A percentile compares a stretch with the other conserved stretches of the same genome.
These are phyloP conservation scores for Ustilago curta DNA, from an alignment of 1,284 basidiomycete genomes.

Conservation along the genomic window DNA sequence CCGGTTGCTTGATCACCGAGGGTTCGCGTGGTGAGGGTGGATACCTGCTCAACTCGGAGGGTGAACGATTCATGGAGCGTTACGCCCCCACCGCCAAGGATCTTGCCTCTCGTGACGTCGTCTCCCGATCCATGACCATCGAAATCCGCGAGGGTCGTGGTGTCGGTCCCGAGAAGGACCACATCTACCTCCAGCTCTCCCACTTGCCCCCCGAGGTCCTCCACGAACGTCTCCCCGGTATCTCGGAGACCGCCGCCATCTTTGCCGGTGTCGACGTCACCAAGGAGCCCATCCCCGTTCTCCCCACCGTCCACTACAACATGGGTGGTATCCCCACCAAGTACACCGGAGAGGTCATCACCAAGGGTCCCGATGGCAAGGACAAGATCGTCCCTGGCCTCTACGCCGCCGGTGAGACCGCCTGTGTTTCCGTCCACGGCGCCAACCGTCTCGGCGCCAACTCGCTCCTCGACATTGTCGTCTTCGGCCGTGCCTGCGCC, in stretches of 20 bases:
- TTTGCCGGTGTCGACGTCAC: conserved; percentile 99
- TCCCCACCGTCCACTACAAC: conserved; percentile 69
- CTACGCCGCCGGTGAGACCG: conserved; percentile 98
- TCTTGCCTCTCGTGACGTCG: conserved; percentile 98
- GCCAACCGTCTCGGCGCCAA: conserved; percentile 99
- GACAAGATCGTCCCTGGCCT: conserved; percentile 96
- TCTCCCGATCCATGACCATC: conserved; percentile 98
- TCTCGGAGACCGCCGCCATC: conserved; percentile 99
- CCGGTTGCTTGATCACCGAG: conserved; percentile 98
- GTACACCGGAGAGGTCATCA: conserved; percentile 97
- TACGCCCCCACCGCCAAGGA: conserved; percentile 98
- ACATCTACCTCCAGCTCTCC: conserved; percentile 95
- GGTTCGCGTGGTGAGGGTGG: conserved; percentile 99
- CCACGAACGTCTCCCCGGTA: conserved; percentile 97
- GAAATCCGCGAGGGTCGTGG: conserved; percentile 99
- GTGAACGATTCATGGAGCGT: conserved; percentile 99
- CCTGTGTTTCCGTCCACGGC: conserved; percentile 98
- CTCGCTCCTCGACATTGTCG: conserved; percentile 98
- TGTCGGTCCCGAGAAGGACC: conserved; percentile 98
- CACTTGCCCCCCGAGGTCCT: conserved; percentile 96
- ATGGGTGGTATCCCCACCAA: conserved; percentile 99
- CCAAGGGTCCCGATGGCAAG: conserved; percentile 75
- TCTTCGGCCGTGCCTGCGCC: conserved; percentile 97
- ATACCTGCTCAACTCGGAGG: conserved; percentile 97
- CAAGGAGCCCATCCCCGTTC: conserved; percentile 87